Percentiles rank a stretch among this genome's conserved stretches.
Evolutionary conservation across 1,284 basidiomycete genomes (phyloP).

Genomic region (Malassezia restricta): DNA sequence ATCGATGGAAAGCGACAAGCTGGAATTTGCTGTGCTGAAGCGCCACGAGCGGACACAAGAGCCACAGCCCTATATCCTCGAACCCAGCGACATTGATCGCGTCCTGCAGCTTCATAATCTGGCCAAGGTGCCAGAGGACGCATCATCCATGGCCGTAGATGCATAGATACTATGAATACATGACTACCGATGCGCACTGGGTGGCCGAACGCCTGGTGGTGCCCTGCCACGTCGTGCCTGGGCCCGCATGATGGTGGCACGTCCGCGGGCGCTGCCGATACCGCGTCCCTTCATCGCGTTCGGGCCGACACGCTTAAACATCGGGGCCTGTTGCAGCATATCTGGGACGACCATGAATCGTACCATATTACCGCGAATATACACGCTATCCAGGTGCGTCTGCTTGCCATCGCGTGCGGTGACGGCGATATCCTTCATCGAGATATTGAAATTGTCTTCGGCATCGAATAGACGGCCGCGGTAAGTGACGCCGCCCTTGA

Average conservation of each 20-base stretch:
- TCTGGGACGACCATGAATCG: constrained; percentile 95
- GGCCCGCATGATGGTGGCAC: constrained; percentile 80
- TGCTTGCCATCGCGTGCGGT: constrained; percentile 96
- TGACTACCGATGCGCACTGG: neutral
- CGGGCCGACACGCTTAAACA: constrained; percentile 97
- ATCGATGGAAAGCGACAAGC: constrained; percentile 57
- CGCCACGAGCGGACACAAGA: constrained; percentile 59
- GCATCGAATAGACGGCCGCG: constrained; percentile 90
- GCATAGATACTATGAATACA: constrained; percentile 18
- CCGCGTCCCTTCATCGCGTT: constrained; percentile 97
- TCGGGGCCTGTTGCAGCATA: constrained; percentile 97
- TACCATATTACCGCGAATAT: constrained; percentile 89
- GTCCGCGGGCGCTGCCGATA: constrained; percentile 92
- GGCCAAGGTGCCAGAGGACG: constrained; percentile 62
- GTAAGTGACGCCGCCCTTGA: constrained; percentile 94
- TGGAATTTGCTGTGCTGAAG: constrained; percentile 89
- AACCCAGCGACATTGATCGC: constrained; percentile 74
- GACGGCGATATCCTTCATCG: constrained; percentile 89
- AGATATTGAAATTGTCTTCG: constrained; percentile 96
- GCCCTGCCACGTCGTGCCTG: constrained; percentile 13
- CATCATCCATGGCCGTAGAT: constrained; percentile 45
- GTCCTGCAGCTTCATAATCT: constrained; percentile 70
- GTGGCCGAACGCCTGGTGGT: neutral
- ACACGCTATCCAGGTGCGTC: constrained; percentile 97
- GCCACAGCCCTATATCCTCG: constrained; percentile 84